phyloP scores from a whole-genome alignment of 2,329 filamentous ascomycete species.

The Talaromyces verruculosus region DNA sequence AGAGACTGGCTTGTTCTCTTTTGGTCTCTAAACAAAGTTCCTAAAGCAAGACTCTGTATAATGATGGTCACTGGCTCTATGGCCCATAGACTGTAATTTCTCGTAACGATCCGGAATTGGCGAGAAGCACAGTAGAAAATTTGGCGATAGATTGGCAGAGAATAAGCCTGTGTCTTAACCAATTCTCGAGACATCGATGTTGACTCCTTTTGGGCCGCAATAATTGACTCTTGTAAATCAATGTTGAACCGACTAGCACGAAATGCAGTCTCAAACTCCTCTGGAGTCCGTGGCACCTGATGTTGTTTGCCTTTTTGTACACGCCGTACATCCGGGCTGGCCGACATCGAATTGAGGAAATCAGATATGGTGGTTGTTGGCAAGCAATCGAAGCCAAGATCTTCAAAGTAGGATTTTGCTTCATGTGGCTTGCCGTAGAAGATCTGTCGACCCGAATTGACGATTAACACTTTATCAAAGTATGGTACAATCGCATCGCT shows the following conservation, averaged over 20 bases:
- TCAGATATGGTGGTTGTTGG: conserved; percentile 74
- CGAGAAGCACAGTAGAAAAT: conserved; percentile 4
- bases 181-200: neutral
- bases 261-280: conserved; percentile 1
- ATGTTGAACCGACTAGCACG: neutral
- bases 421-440: conserved; percentile 67
- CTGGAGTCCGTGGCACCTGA: conserved; percentile 8
- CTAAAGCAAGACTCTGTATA: conserved; percentile 22
- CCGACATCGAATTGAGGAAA: conserved; percentile 63
- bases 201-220: neutral
- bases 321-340: conserved; percentile 6
- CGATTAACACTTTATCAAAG: conserved; percentile 78
- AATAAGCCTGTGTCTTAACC: neutral
- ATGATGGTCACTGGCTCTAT: conserved; percentile 12
- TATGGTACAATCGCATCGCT: conserved; percentile 72
- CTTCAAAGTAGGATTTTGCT: conserved; percentile 50
- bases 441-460: conserved; percentile 69
- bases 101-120: neutral
- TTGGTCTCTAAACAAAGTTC: conserved; percentile 24
- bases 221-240: neutral
- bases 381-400: conserved; percentile 68
- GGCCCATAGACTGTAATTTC: neutral
- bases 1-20: conserved; percentile 11
- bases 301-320: neutral
- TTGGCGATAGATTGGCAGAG: conserved; percentile 13